A percentile compares a stretch with the other conserved stretches of the same genome.
Evolutionary conservation across 495 filamentous ascomycete genomes (phyloP).

Genomic region (Annulohypoxylon bovei): DNA sequence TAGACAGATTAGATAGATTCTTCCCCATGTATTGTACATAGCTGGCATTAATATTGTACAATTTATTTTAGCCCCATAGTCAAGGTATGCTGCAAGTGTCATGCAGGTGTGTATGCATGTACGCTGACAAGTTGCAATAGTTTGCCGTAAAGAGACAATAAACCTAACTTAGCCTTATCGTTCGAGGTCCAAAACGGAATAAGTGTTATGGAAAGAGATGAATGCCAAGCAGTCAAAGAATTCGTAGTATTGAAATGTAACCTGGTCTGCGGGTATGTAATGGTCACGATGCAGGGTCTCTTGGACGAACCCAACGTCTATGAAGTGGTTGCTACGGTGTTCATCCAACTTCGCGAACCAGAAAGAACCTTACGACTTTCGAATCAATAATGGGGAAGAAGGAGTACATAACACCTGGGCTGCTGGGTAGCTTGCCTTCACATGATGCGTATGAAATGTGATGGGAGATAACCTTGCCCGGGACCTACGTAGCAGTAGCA

Average conservation of each 20-base stretch:
- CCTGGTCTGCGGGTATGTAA: slow-evolving; percentile 35
- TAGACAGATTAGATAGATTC: neutral
- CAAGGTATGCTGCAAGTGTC: slow-evolving; percentile 20
- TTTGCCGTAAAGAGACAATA: slow-evolving; percentile 40
- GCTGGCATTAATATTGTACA: neutral
- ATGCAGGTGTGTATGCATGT: slow-evolving; percentile 37
- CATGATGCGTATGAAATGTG: slow-evolving; percentile 38
- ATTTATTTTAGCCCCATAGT: slow-evolving; percentile 6
- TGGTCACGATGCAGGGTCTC: slow-evolving; percentile 32
- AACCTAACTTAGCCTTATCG: slow-evolving; percentile 36
- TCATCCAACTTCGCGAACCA: slow-evolving; percentile 18
- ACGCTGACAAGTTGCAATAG: slow-evolving; percentile 44
- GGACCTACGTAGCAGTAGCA: slow-evolving; percentile 20
- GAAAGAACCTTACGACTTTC: neutral
- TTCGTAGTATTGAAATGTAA: slow-evolving; percentile 34
- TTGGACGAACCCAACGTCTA: slow-evolving; percentile 22
- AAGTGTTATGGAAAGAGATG: slow-evolving; percentile 37
- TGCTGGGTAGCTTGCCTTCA: slow-evolving; percentile 25
- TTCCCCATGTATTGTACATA: neutral
- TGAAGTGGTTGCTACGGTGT: slow-evolving; percentile 12
- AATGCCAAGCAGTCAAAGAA: slow-evolving; percentile 33
- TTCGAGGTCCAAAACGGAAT: slow-evolving; percentile 34
- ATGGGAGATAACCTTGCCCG: slow-evolving; percentile 19
- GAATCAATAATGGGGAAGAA: slow-evolving; percentile 2
- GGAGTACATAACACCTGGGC: neutral